These are phyloP conservation scores for Leucaena leucocephala DNA, from an alignment of 306 rosid genomes.

Conservation along the genomic window DNA sequence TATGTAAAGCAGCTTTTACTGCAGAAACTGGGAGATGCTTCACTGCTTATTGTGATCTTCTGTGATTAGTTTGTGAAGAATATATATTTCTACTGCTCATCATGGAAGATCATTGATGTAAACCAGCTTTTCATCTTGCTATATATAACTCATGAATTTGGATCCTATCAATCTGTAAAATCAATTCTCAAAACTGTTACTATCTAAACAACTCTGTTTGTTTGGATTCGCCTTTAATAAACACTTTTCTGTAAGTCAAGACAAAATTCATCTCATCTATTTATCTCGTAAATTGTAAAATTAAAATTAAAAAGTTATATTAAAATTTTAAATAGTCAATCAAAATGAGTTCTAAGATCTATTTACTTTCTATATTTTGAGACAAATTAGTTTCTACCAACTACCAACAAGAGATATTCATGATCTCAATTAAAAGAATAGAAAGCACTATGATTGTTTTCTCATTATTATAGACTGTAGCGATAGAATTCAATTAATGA, in stretches of 20 bases:
- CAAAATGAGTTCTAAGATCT: too few relatives aligned
- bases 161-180: not conserved
- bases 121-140: not conserved
- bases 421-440: not conserved
- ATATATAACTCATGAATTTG: not conserved
- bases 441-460: not conserved
- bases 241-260: too few relatives aligned
- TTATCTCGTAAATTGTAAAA: too few relatives aligned
- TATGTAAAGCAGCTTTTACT: not conserved
- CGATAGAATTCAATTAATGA: not conserved
- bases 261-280: too few relatives aligned
- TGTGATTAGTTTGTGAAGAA: not conserved
- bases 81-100: not conserved
- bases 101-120: not conserved
- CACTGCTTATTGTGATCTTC: not conserved
- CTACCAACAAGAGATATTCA: not conserved
- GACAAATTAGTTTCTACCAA: not conserved
- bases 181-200: not conserved
- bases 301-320: too few relatives aligned
- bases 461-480: not conserved
- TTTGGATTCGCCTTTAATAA: too few relatives aligned
- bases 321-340: too few relatives aligned
- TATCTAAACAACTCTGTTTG: too few relatives aligned
- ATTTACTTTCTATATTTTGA: not conserved
- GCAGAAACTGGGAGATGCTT: not conserved